Base-by-base conservation (phyloP, 106 monocot species). In the Xerophyta viscosa region DNA sequence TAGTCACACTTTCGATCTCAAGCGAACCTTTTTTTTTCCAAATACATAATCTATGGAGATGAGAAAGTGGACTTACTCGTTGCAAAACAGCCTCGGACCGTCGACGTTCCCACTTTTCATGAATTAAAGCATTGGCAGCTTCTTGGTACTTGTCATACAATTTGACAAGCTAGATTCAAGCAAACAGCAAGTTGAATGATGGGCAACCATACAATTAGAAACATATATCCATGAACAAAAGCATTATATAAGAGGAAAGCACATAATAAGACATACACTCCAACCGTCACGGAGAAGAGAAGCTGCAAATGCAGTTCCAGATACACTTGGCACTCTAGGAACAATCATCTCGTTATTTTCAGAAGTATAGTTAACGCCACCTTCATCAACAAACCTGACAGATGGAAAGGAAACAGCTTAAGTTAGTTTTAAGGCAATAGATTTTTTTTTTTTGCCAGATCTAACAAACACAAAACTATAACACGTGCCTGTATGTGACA, bases 71-170 rank as follows among this genome's bases (percentile, higher is more conserved):
- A 31, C 10, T 31, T 79, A 96, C 96, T 71, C 81, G 64, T 60
- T 82, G 79, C 47, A 98, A 57, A 33, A 86, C 65, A 31, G 75
- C 66, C 56, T 98, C 90, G 11, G 88, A 69, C 54, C 86, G 78
- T 23, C 71, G 81, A 29, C 98, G 56, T 22, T 68, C 90, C 90
- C 72, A 76, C 24, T 66, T 70, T 66, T 98, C 98, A 83, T 98
- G 98, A 5, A 73, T 41, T 8, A 86, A 30, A 60, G 90, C 98
- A 86, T 98, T 89, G 64, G 79, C 70, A 65, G 90, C 63, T 77
- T 98, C 98, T 77, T 98, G 89, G 49, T 98, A 98, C 71, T 98
- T 85, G 49, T 90, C 98, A 71, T 90, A 98, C 68, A 98, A 86
- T 77, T 90, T 98, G 43, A 82, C 77, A 54, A 98, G 82, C 96